These are phyloP conservation scores for Geosmithia flava DNA, from an alignment of 2,329 filamentous ascomycete species.

Conservation along the genomic window DNA sequence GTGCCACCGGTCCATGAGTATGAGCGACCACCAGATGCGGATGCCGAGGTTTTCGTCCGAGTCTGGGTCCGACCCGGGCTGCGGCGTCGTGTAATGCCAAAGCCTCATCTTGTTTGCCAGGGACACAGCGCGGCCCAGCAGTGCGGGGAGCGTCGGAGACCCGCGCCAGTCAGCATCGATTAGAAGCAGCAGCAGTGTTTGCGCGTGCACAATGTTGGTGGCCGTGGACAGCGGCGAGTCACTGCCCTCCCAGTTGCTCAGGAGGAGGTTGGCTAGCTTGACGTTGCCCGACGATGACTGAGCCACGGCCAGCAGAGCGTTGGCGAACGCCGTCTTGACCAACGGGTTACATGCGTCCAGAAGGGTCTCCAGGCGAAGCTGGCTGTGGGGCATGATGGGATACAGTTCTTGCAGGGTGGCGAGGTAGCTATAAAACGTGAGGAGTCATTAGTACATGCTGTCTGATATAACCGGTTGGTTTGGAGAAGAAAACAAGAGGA, in stretches of 20 bases:
- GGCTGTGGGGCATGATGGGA: constrained; percentile 49
- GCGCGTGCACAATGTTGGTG: constrained; percentile 46
- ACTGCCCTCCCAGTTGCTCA: constrained; percentile 38
- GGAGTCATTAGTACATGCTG: background rate
- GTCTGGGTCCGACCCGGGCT: constrained; percentile 39
- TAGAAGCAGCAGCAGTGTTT: constrained; percentile 53
- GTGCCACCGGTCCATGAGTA: constrained; percentile 63
- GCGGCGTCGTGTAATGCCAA: constrained; percentile 28
- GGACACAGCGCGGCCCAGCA: constrained; percentile 54
- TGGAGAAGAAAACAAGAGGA: no score
- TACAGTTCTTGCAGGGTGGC: constrained; percentile 53
- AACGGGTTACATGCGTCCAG: constrained; percentile 41
- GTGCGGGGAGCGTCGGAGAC: constrained; percentile 31
- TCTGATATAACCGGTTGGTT: background rate
- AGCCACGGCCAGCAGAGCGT: constrained; percentile 46
- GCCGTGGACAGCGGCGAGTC: constrained; percentile 22
- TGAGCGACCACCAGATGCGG: constrained; percentile 60
- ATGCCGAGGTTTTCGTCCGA: constrained; percentile 49
- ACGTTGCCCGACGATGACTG: constrained; percentile 26
- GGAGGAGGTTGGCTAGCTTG: constrained; percentile 30
- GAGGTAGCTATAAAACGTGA: constrained; percentile 38
- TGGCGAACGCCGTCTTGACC: constrained; percentile 51
- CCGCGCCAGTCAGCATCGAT: constrained; percentile 46
- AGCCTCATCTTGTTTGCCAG: constrained; percentile 54
- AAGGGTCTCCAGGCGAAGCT: constrained; percentile 39